These are phyloP conservation scores for Silybum marianum DNA, from an alignment of 129 eudicot genomes.

Conservation along the genomic window DNA sequence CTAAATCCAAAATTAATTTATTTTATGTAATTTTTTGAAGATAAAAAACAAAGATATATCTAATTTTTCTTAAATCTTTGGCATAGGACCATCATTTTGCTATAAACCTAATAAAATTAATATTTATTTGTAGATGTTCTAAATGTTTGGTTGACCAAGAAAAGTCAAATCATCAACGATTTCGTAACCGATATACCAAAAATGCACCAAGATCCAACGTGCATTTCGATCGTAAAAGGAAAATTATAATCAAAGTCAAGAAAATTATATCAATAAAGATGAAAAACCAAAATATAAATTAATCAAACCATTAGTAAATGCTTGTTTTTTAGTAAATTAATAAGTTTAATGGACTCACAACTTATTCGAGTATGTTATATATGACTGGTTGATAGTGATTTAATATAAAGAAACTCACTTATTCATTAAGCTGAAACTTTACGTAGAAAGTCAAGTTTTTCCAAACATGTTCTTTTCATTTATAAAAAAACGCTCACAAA, in stretches of 20 bases:
- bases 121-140: no score
- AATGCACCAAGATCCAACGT: not conserved
- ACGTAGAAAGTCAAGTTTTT: no score
- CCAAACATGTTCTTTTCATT: slow-evolving; percentile 9
- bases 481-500: slow-evolving; percentile 29
- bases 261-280: not conserved
- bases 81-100: not conserved
- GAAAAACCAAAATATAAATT: not conserved
- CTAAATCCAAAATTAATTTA: no score
- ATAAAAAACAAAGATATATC: slow-evolving; percentile 1
- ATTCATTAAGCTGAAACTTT: no score
- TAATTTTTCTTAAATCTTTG: not conserved
- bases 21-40: no score
- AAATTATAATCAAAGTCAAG: not conserved
- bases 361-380: no score
- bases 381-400: no score
- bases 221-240: not conserved
- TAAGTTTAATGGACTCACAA: no score
- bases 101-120: not conserved
- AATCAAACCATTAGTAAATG: no score
- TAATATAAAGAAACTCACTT: no score
- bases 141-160: not conserved
- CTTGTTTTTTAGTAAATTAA: no score
- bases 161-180: slow-evolving; percentile 5
- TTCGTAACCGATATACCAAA: not conserved